Conservation (phyloP, 331 rosid genomes). For the Malus hybrid region DNA sequence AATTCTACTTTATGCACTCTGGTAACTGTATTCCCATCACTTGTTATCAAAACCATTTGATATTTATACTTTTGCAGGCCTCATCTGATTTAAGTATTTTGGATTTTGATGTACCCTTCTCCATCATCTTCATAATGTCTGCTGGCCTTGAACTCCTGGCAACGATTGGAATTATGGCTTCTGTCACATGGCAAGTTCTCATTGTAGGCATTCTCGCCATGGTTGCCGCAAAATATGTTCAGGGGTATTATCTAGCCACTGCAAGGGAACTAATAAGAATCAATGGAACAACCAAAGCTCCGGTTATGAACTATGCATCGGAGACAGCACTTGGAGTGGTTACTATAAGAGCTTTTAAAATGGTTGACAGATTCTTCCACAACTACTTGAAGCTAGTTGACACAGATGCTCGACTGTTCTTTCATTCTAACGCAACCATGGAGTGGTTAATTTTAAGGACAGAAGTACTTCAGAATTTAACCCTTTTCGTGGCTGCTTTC, state of each 20-base stretch:
- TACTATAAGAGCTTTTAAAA: slow-evolving; percentile 69
- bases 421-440: slow-evolving; percentile 50
- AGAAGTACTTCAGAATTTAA: slow-evolving; percentile 66
- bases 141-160: slow-evolving; percentile 23
- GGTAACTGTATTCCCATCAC: neutral
- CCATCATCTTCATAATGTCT: slow-evolving; percentile 27
- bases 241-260: slow-evolving; percentile 66
- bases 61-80: slow-evolving; percentile 38
- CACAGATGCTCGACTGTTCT: slow-evolving; percentile 64
- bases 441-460: slow-evolving; percentile 71
- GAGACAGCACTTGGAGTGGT: slow-evolving; percentile 83
- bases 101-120: slow-evolving; percentile 74
- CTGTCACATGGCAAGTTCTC: slow-evolving; percentile 79
- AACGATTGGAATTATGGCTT: slow-evolving; percentile 44
- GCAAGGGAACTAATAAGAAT: slow-evolving; percentile 69
- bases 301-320: slow-evolving; percentile 66
- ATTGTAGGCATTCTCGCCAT: slow-evolving; percentile 50
- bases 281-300: slow-evolving; percentile 92
- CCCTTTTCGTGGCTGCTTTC: slow-evolving; percentile 56
- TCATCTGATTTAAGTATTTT: slow-evolving; percentile 71
- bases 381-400: slow-evolving; percentile 58
- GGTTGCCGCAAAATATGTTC: slow-evolving; percentile 44
- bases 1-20: neutral
- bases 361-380: slow-evolving; percentile 42
- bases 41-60: neutral